These are phyloP conservation scores for Thalassia testudinum DNA, from an alignment of 116 monocot species.

Conservation along the genomic window DNA sequence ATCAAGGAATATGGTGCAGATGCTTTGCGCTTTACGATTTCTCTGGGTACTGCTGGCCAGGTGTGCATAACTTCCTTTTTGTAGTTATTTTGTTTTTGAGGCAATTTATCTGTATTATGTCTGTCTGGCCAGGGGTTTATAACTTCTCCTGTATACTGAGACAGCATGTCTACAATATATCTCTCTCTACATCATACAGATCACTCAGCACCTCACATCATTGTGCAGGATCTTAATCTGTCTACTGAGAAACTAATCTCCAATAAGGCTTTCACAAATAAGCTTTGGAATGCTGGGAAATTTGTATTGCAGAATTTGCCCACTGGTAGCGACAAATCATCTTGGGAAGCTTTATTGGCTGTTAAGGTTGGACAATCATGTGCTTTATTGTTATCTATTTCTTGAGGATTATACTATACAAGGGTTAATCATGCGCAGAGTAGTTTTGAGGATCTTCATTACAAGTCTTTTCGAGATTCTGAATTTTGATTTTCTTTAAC, in stretches of 20 bases:
- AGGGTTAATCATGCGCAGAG: background rate
- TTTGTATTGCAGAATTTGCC: conserved; percentile 94
- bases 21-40: conserved; percentile 83
- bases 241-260: conserved; percentile 76
- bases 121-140: no score
- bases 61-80: conserved; percentile 16
- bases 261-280: conserved; percentile 96
- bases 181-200: no score
- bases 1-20: conserved; percentile 96
- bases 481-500: background rate
- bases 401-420: background rate
- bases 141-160: no score
- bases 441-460: no score
- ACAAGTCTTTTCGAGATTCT: background rate
- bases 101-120: no score
- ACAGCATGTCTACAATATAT: no score
- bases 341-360: conserved; percentile 46
- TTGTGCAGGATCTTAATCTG: conserved; percentile 76
- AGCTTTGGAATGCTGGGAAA: conserved; percentile 97
- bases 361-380: conserved; percentile 30
- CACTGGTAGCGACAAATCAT: conserved; percentile 33
- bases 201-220: no score
- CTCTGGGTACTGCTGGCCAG: conserved; percentile 90
- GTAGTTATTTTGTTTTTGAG: no score
- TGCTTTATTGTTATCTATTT: background rate